Base-by-base conservation (phyloP, 176 grass and related monocot genomes). In the Bolboschoenus planiculmis region DNA sequence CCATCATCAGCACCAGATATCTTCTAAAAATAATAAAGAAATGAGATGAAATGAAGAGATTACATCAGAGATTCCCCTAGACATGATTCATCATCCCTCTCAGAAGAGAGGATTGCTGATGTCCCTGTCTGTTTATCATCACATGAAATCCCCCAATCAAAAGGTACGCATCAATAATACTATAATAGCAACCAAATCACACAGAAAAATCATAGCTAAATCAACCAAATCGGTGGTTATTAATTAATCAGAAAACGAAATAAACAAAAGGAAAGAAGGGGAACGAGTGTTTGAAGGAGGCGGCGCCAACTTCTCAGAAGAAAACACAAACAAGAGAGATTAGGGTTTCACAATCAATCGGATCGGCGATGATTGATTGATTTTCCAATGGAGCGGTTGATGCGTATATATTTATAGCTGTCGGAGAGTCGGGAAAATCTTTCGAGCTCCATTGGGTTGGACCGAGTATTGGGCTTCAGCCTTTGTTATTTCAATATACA, bases 21-120 rank as follows among this genome's bases (percentile, higher is more conserved):
- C 10, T 43, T 11, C 8, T n/a, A 44, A 83, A 36, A 20, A 9
- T 7, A 13, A 2, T 48, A 3, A 55, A 2, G 6, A 33, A 55
- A 30, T 3, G 1, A 78, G 37, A 15, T 16, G 26, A 61, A 83
- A 50, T 24, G 35, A 73, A 34, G 24, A 34, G 37, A 4, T n/a
- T 40, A 78, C 77, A 89, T 92, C 61, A 40, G 83, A 87, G 87
- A 93, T 88, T 93, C 80, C 85, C 87, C 78, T 89, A 89, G 82
- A 92, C 34, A 59, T 36, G 18, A 85, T 74, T 73, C 90, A 74
- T 85, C 87, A 92, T 85, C 13, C 34, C 26, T 5, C 26, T 40
- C 80, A 42, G 11, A 4, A 42, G 23, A 10, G 18, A 71, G 36
- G 37, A 80, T 80, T 87, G 62, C 87, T 89, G 90, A 87, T 73